Conservation (phyloP, 345 rosid genomes). For the Populus euphratica region DNA sequence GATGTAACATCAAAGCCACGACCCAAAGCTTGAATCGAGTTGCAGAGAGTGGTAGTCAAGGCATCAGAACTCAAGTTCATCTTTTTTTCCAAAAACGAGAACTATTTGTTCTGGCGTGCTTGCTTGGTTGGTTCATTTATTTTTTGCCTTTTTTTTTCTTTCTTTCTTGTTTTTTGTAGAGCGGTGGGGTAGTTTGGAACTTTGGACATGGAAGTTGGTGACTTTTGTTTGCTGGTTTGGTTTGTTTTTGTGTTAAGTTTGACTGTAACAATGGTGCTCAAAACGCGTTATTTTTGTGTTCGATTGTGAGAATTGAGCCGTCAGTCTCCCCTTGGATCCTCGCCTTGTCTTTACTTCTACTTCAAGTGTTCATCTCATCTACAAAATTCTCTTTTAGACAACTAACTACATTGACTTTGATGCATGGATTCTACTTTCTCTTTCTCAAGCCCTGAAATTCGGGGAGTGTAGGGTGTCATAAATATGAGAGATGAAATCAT, state of each 20-base stretch:
- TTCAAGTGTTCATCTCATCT: not conserved
- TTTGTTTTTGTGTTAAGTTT: constrained; percentile 12
- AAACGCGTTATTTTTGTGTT: constrained; percentile 41
- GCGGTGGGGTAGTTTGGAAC: constrained; percentile 10
- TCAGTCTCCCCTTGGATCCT: constrained; percentile 28
- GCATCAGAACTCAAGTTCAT: constrained; percentile 46
- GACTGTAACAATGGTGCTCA: constrained; percentile 35
- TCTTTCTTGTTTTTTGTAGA: not conserved
- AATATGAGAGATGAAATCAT: no score
- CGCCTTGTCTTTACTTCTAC: not conserved
- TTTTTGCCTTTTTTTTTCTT: not conserved
- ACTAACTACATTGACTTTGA: constrained; percentile 18
- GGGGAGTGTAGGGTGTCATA: no score
- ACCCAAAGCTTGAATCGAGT: constrained; percentile 92
- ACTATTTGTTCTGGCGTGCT: not conserved
- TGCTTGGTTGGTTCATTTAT: not conserved
- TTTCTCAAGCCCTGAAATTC: not conserved
- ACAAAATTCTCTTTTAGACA: not conserved
- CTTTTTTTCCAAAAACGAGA: constrained; percentile 18
- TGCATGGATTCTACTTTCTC: not conserved
- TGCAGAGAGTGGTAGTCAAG: constrained; percentile 63
- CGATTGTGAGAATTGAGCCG: constrained; percentile 41
- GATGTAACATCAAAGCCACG: constrained; percentile 70
- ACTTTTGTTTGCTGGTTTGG: constrained; percentile 7
- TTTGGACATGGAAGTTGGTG: constrained; percentile 23